A percentile compares a stretch with the other conserved stretches of the same genome.
Evolutionary conservation across 257 asterid species (phyloP).

Genomic region (Cordia subcordata): DNA sequence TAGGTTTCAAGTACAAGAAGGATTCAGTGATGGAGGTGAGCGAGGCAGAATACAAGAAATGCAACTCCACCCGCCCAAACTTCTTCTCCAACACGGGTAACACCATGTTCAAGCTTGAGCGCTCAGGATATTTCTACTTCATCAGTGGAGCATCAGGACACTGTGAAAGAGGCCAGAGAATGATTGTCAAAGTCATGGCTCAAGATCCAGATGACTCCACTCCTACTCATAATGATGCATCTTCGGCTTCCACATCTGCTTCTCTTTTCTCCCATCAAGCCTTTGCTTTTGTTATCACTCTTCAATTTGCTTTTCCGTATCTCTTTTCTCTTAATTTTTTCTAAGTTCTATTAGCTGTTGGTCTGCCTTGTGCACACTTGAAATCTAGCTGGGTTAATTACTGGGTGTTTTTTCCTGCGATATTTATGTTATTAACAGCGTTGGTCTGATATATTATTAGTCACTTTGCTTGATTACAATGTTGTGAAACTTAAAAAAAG

Average conservation of each 20-base stretch:
- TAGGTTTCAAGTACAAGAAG: constrained; percentile 67
- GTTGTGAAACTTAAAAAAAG: no score
- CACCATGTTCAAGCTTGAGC: constrained; percentile 37
- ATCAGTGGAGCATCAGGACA: constrained; percentile 68
- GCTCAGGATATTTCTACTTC: constrained; percentile 64
- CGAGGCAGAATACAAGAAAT: constrained; percentile 40
- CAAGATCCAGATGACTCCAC: constrained; percentile 15
- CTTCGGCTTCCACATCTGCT: constrained; percentile 14
- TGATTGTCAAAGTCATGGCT: constrained; percentile 58
- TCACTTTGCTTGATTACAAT: no score
- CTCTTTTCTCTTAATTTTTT: constrained; percentile 4
- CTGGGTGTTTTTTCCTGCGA: neutral
- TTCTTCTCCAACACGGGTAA: constrained; percentile 64
- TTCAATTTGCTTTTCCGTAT: constrained; percentile 20
- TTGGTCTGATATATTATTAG: no score
- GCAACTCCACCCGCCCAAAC: constrained; percentile 51
- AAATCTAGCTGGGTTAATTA: neutral
- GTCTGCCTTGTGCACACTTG: neutral
- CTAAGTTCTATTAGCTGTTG: neutral
- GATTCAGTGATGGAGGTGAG: constrained; percentile 78
- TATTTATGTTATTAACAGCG: no score
- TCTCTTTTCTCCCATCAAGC: neutral
- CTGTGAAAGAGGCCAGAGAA: constrained; percentile 52
- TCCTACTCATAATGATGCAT: constrained; percentile 1
- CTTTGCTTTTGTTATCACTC: constrained; percentile 1